Evolutionary conservation across 306 rosid genomes (phyloP).

Genomic region (Aeschynomene evenia): DNA sequence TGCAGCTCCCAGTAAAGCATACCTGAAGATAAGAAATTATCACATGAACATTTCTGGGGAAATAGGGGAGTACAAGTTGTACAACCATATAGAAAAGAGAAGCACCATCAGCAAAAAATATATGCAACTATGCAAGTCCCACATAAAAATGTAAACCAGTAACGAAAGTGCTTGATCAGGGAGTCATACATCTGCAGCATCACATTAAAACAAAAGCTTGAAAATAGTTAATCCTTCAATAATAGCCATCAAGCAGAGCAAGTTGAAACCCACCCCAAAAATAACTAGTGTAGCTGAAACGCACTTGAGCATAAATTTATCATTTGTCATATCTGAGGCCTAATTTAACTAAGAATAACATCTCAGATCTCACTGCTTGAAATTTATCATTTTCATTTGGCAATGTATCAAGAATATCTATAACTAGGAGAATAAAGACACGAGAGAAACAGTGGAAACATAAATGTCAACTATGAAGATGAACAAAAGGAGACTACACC

Average conservation of each 20-base stretch:
- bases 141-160: neutral
- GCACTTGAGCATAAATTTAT: no score
- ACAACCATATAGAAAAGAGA: conserved; percentile 19
- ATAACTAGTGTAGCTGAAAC: no score
- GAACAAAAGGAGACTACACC: neutral
- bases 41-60: conserved; percentile 29
- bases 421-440: neutral
- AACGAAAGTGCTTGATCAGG: neutral
- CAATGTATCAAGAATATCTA: neutral
- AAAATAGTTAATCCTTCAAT: neutral
- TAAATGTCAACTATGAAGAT: neutral
- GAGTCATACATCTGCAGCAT: neutral
- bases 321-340: neutral
- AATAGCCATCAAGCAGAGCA: no score
- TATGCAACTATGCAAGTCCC: neutral
- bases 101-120: conserved; percentile 8
- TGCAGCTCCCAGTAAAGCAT: conserved; percentile 97
- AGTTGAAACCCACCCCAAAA: conserved; percentile 1
- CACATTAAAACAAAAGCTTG: neutral
- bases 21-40: conserved; percentile 55
- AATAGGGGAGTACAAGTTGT: conserved; percentile 14
- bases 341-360: neutral
- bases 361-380: neutral
- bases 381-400: conserved; percentile 7
- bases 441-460: neutral